phyloP scores from a whole-genome alignment of 768 basidiomycete species.

The Termitomyces eurrhizus region DNA sequence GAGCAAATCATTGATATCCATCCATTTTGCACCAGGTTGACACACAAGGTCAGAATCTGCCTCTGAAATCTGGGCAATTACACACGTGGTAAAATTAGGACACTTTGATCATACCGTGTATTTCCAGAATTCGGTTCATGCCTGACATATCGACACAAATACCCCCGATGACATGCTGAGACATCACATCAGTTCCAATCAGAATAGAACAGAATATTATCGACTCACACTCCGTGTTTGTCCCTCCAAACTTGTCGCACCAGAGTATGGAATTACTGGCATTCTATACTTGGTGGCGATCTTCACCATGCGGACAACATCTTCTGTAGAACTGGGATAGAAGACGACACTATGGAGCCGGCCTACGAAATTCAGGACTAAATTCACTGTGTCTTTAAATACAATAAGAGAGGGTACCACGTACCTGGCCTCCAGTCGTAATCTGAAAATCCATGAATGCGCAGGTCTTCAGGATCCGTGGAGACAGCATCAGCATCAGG shows the following conservation, averaged over 20 bases:
- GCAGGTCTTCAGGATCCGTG: constrained; percentile 48
- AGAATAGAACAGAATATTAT: background rate
- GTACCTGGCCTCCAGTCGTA: constrained; percentile 50
- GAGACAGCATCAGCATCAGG: constrained; percentile 35
- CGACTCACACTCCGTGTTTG: constrained; percentile 59
- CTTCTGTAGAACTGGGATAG: constrained; percentile 67
- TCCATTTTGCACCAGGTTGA: constrained; percentile 71
- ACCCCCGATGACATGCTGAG: constrained; percentile 45
- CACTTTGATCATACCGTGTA: constrained; percentile 53
- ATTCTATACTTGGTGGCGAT: constrained; percentile 71
- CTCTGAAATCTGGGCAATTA: constrained; percentile 32
- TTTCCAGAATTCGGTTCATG: constrained; percentile 77
- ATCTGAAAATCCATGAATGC: constrained; percentile 50
- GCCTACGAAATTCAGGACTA: background rate
- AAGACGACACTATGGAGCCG: constrained; percentile 55
- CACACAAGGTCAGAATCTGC: constrained; percentile 71
- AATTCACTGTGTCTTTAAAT: background rate
- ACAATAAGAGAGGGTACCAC: constrained; percentile 26
- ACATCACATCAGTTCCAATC: background rate
- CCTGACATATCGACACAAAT: constrained; percentile 76
- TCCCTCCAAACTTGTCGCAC: constrained; percentile 81
- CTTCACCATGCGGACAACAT: constrained; percentile 76
- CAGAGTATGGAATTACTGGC: constrained; percentile 76
- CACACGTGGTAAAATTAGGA: background rate
- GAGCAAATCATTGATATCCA: constrained; percentile 66